These are phyloP conservation scores for Pisolithus thermaeus DNA, from an alignment of 1,284 basidiomycete genomes.

Conservation along the genomic window DNA sequence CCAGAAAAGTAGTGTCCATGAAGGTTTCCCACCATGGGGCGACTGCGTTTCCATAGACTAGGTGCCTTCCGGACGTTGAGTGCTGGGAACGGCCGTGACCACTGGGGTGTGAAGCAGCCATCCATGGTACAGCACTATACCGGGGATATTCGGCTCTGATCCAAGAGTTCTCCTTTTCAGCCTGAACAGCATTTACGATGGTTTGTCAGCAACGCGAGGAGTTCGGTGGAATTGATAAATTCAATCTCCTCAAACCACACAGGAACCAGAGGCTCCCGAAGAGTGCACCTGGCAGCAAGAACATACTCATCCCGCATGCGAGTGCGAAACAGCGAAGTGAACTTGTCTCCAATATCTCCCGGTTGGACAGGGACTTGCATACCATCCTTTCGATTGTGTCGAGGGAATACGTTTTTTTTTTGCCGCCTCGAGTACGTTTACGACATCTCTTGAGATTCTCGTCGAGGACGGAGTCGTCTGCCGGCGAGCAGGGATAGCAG, in stretches of 20 bases:
- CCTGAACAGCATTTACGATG: slow-evolving; percentile 15
- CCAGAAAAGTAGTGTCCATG: slow-evolving; percentile 6
- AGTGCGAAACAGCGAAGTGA: slow-evolving; percentile 14
- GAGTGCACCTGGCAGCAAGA: slow-evolving; percentile 13
- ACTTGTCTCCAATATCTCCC: slow-evolving; percentile 11
- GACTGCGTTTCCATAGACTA: background rate
- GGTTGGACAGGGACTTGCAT: slow-evolving; percentile 10
- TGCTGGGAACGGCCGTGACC: too few species aligned
- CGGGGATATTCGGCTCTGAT: slow-evolving; percentile 13
- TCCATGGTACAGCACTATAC: slow-evolving; percentile 1
- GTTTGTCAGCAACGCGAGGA: slow-evolving; percentile 16
- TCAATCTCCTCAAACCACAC: slow-evolving; percentile 14
- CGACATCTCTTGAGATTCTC: too few species aligned
- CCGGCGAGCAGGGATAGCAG: too few species aligned
- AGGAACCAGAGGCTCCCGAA: slow-evolving; percentile 14
- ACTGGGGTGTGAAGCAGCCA: too few species aligned
- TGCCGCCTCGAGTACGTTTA: too few species aligned
- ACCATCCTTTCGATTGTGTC: slow-evolving; percentile 10
- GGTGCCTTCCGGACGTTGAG: too few species aligned
- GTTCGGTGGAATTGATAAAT: slow-evolving; percentile 13
- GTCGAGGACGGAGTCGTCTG: too few species aligned
- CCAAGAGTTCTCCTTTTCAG: slow-evolving; percentile 7
- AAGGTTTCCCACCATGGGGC: slow-evolving; percentile 17
- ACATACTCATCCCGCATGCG: slow-evolving; percentile 8
- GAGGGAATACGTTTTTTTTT: too few species aligned